phyloP scores from a whole-genome alignment of 2,329 filamentous ascomycete genomes.

The Capronia americana region DNA sequence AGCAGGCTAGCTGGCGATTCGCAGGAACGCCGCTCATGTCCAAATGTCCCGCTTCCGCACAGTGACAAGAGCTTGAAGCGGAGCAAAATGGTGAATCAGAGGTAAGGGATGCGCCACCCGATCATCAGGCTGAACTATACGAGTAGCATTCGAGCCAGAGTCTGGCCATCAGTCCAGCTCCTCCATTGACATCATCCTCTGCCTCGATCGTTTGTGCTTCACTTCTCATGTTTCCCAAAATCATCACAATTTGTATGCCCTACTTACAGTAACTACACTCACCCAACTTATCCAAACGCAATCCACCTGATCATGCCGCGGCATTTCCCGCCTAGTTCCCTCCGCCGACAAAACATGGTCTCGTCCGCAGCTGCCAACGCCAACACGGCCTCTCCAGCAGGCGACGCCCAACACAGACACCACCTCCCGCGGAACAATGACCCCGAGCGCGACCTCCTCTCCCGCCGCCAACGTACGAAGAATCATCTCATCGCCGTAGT shows the following conservation, averaged over 20 bases:
- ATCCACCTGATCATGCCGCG: slow-evolving; percentile 6
- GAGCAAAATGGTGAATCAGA: background rate
- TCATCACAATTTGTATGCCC: background rate
- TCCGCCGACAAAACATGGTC: background rate
- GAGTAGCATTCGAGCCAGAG: background rate
- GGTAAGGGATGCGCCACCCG: background rate
- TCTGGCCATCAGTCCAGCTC: background rate
- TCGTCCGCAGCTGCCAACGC: background rate
- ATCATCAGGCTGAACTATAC: background rate
- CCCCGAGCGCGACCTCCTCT: slow-evolving; percentile 15
- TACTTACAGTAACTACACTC: background rate
- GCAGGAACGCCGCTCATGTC: background rate
- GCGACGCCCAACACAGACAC: slow-evolving; percentile 2
- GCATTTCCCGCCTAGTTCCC: slow-evolving; percentile 1
- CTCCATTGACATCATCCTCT: background rate
- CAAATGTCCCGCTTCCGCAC: background rate
- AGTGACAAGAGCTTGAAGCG: background rate
- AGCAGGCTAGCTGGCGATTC: background rate
- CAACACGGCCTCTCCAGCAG: slow-evolving; percentile 7
- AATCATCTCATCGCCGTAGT: slow-evolving; percentile 48
- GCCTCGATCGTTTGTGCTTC: background rate
- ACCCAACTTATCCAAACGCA: background rate
- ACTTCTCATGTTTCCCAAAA: background rate
- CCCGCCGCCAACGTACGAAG: slow-evolving; percentile 3
- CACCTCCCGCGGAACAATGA: slow-evolving; percentile 18